A percentile compares a stretch with the other conserved stretches of the same genome.
Conservation (phyloP, 768 basidiomycete species). For the Daedalea quercina region DNA sequence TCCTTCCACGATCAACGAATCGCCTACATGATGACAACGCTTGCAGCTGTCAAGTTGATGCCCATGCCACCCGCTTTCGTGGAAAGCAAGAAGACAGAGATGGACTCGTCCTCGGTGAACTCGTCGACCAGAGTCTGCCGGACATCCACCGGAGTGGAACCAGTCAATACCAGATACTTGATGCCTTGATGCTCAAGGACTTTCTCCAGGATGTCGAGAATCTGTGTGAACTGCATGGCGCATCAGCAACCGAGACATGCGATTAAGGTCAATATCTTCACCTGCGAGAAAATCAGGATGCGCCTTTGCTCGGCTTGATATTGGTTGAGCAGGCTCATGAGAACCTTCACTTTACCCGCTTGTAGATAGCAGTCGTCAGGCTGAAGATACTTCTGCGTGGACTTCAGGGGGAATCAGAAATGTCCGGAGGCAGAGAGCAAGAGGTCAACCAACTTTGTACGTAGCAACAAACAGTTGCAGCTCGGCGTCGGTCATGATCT, state of each 20-base stretch:
- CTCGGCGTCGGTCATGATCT: constrained; percentile 97
- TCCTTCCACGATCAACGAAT: background rate
- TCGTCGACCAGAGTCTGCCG: constrained; percentile 93
- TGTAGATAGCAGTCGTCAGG: constrained; percentile 71
- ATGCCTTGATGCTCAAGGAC: constrained; percentile 67
- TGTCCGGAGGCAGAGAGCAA: background rate
- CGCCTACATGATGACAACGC: constrained; percentile 84
- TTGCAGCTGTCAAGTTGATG: constrained; percentile 93
- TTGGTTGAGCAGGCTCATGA: constrained; percentile 63
- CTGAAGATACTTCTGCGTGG: constrained; percentile 68
- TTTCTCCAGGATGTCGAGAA: constrained; percentile 87
- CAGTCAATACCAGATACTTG: constrained; percentile 81
- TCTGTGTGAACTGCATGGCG: constrained; percentile 77
- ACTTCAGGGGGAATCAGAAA: constrained; percentile 32
- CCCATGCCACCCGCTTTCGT: constrained; percentile 96
- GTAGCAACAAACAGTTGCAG: constrained; percentile 79
- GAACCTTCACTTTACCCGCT: constrained; percentile 78
- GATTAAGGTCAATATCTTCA: constrained; percentile 24
- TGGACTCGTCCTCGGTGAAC: constrained; percentile 81
- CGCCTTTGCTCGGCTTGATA: constrained; percentile 70
- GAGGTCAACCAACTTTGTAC: constrained; percentile 61
- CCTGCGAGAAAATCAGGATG: constrained; percentile 93
- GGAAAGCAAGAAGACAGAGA: constrained; percentile 84
- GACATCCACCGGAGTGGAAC: constrained; percentile 89
- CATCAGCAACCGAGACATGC: background rate